Base-by-base conservation (phyloP, 2,329 filamentous ascomycete genomes). In the Hypoxylon sp. region DNA sequence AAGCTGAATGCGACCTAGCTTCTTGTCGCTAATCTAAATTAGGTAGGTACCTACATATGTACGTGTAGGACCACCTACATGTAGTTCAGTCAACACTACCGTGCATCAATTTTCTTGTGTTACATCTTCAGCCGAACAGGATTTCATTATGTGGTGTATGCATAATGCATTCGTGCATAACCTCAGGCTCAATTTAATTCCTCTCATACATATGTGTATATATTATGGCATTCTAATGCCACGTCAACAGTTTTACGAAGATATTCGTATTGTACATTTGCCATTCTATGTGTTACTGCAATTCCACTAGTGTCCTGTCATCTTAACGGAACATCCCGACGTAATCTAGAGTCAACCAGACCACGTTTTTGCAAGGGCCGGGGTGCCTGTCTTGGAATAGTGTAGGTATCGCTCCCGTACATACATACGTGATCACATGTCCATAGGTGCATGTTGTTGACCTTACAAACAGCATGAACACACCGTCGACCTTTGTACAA, bases 341-440 rank as follows among this genome's bases (percentile, higher is more conserved):
- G 10, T 21, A 44, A 44, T 44, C 17, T 17, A 37, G 11, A 37
- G 32, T 37, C 32, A 24, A 24, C 17, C 8, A 57, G 17, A 13
- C 42, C 42, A 57, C 54, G 42, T 48, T 57, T 48, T 37, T 21
- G 21, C 42, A 57, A 6, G 54, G 42, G n/a, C 21, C 8, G 32
- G 13, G 17, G 29, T 47, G 39, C 39, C 7, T 42, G 13, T 17
- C 29, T 52, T 37, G n/a, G 19, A 13, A 39, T 15, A n/a, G n/a
- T n/a, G n/a, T n/a, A 17, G 29, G 11, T 29, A 46, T 54, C 19
- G 24, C 24, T 24, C 37, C 24, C 15, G 17, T 19, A 56, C 53
- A 56, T 56, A 32, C n/a, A 35, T 35, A 13, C 21, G 31, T 54
- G 35, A 54, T 54, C 35, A 53, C 35, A 42, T 54, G 35, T 39